Evolutionary conservation across 2,329 filamentous ascomycete genomes (phyloP), one percentile per base, ranked within the genome.

Genomic region (Apiospora kogelbergensis): DNA sequence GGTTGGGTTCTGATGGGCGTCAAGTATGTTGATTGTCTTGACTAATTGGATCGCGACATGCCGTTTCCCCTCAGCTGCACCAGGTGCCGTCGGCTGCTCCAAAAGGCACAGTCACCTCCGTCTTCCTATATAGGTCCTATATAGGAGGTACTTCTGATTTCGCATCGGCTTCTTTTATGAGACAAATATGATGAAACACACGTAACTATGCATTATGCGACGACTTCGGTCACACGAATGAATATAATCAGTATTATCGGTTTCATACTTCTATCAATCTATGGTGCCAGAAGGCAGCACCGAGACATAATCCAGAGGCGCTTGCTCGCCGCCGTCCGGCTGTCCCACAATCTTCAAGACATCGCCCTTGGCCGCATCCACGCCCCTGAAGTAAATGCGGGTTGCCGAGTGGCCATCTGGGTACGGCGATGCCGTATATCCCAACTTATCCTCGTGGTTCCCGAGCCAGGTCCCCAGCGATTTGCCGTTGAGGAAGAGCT

Each of bases 341-440:
- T 73, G 80, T 0, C 90, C 89, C 3, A 87, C 83, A 70, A 80
- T 74, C 42, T 73, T 73, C 69, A 79, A 68, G n/a, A 75, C 73
- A 63, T 78, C 78, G 6, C 75, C 76, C 67, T 72, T 72, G 22
- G 60, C 63, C 30, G 76, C 70, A 30, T 67, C 66, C 7, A 79
- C 73, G 2, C 71, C 73, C 45, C 68, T 71, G 45, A 80, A 92
- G 0, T 86, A 91, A 46, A 91, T 83, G 5, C 91, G 81, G 6
- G 85, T 88, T 4, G 90, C 90, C 0, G 89, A 89, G 74, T 91
- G 89, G 0, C 88, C 90, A 73, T 93, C 90, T 2, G 92, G 77
- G 70, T 87, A 88, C 5, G 83, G 81, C 2, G 86, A 88, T 0
- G 85, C 84, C 30, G 85, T 85, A 73, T 90, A 86, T 0, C 89